phyloP scores from a whole-genome alignment of 495 filamentous ascomycete genomes.

The Xylaria venustula region DNA sequence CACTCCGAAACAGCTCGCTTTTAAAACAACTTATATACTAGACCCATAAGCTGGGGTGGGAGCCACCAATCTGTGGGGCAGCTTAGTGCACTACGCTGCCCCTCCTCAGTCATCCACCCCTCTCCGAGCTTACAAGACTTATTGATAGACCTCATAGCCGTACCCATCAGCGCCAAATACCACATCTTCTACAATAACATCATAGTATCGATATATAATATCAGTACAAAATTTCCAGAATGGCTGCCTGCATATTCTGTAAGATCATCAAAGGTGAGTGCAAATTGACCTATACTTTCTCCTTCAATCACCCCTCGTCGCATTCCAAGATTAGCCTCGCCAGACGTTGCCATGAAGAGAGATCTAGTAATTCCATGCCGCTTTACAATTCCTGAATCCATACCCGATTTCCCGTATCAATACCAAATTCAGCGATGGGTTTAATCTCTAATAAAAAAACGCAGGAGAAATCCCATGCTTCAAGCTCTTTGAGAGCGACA shows the following conservation, averaged over 20 bases:
- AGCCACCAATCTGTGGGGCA: too few species aligned
- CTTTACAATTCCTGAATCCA: background rate
- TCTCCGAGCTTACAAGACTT: too few species aligned
- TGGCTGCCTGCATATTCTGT: constrained; percentile 90
- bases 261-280: constrained; percentile 88
- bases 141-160: background rate
- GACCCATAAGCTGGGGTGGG: background rate
- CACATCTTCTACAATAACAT: background rate
- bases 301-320: too few species aligned
- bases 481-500: constrained; percentile 91
- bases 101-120: too few species aligned
- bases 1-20: background rate
- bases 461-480: constrained; percentile 91
- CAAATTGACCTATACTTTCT: too few species aligned
- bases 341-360: background rate
- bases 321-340: background rate
- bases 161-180: background rate
- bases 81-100: background rate
- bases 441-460: constrained; percentile 4
- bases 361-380: background rate
- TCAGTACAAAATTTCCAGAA: constrained; percentile 1
- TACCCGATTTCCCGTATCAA: too few species aligned
- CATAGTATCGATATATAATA: background rate
- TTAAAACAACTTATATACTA: constrained; percentile 4
- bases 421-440: background rate